These are phyloP conservation scores for Fusarium armeniacum DNA, from an alignment of 2,329 filamentous ascomycete species.

Conservation along the genomic window DNA sequence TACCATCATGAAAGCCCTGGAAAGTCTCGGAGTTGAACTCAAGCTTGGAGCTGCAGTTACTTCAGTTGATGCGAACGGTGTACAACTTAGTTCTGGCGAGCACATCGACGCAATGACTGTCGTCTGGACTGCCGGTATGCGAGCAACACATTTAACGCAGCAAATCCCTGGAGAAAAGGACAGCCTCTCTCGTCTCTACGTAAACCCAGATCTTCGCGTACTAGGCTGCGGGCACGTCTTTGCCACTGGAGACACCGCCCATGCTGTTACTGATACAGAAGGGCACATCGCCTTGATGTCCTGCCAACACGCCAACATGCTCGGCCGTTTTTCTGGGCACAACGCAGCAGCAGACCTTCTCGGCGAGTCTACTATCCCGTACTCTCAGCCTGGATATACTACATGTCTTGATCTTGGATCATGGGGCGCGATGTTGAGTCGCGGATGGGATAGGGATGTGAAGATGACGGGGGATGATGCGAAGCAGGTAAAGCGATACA, in stretches of 20 bases:
- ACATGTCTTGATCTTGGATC: constrained; percentile 57
- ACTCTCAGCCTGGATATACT: constrained; percentile 52
- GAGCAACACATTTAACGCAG: constrained; percentile 52
- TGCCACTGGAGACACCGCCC: constrained; percentile 54
- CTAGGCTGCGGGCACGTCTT: constrained; percentile 6
- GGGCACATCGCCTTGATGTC: constrained; percentile 55
- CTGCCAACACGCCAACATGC: constrained; percentile 56
- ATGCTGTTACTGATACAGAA: constrained; percentile 42
- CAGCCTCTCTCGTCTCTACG: constrained; percentile 6
- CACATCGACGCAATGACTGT: constrained; percentile 53
- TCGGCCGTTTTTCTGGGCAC: constrained; percentile 54
- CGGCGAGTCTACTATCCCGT: constrained; percentile 40
- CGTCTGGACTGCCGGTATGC: constrained; percentile 57
- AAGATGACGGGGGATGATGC: constrained; percentile 48
- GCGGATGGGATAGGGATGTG: constrained; percentile 53
- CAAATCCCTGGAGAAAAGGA: constrained; percentile 53
- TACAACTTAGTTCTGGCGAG: constrained; percentile 51
- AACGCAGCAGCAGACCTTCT: constrained; percentile 56
- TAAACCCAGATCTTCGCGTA: constrained; percentile 24
- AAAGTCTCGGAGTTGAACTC: constrained; percentile 49
- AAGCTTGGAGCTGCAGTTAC: constrained; percentile 50
- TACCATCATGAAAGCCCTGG: constrained; percentile 51
- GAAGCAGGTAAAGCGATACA: constrained; percentile 53
- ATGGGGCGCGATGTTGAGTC: constrained; percentile 49
- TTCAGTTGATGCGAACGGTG: constrained; percentile 45